A percentile compares a stretch with the other conserved stretches of the same genome.
Conservation (phyloP, 345 rosid genomes). For the Moringa oleifera region DNA sequence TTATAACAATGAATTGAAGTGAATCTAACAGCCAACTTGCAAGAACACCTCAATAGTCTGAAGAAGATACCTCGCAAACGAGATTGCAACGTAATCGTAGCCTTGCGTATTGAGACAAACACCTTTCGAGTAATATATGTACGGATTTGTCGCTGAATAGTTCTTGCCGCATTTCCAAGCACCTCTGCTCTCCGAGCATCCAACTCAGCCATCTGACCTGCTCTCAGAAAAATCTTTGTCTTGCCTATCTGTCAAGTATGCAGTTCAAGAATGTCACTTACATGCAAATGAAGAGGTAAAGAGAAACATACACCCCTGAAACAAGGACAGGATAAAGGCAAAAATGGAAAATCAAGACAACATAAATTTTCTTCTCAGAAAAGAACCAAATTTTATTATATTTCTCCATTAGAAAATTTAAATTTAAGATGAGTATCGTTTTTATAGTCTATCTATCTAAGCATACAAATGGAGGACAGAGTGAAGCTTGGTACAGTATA, state of each 20-base stretch:
- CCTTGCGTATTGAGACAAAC: constrained; percentile 54
- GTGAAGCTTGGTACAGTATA: neutral
- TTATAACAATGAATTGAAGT: constrained; percentile 3
- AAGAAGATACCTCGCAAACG: constrained; percentile 61
- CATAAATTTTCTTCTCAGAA: too few relatives aligned
- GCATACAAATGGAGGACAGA: neutral
- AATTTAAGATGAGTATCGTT: neutral
- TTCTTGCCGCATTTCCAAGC: constrained; percentile 93
- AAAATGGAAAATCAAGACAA: too few relatives aligned
- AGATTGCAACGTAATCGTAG: constrained; percentile 71
- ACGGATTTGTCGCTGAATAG: constrained; percentile 67
- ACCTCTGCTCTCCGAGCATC: constrained; percentile 96
- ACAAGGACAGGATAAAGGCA: too few relatives aligned
- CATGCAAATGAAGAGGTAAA: neutral
- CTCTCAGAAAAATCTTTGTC: constrained; percentile 87
- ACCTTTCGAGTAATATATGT: constrained; percentile 74
- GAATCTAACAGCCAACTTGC: constrained; percentile 3
- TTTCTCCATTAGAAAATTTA: neutral
- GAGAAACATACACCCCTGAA: too few relatives aligned
- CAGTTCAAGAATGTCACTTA: constrained; percentile 3
- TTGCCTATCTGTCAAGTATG: constrained; percentile 71
- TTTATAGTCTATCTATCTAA: neutral
- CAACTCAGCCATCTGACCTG: constrained; percentile 99
- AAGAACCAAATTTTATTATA: neutral
- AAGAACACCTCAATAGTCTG: constrained; percentile 5